A percentile compares a stretch with the other conserved stretches of the same genome.
Evolutionary conservation across 83 land plant genomes (phyloP).

Genomic region (Picea abies): DNA sequence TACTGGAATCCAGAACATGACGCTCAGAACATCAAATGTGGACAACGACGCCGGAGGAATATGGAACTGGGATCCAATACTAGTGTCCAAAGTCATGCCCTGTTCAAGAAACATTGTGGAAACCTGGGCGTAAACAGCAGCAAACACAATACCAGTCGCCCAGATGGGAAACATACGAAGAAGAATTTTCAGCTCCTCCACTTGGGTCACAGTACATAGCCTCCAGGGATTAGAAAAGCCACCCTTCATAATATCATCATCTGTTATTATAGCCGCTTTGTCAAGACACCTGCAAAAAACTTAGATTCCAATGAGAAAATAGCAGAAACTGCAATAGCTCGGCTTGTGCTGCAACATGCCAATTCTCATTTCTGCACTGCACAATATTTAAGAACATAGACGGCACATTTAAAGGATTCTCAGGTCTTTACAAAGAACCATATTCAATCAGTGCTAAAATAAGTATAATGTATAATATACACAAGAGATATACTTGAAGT

Average conservation of each 20-base stretch:
- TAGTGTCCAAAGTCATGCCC: constrained; percentile 63
- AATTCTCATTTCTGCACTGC: background rate
- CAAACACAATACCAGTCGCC: constrained; percentile 57
- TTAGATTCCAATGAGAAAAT: background rate
- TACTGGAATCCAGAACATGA: constrained; percentile 35
- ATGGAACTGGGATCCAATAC: constrained; percentile 28
- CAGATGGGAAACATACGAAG: constrained; percentile 60
- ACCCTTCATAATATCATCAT: constrained; percentile 38
- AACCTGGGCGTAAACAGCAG: constrained; percentile 37
- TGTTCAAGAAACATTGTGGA: constrained; percentile 66
- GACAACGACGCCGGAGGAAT: constrained; percentile 49
- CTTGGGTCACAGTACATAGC: constrained; percentile 78
- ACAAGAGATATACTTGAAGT: constrained; percentile 44
- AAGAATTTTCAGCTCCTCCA: constrained; percentile 76
- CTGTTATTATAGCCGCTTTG: constrained; percentile 61
- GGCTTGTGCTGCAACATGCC: background rate
- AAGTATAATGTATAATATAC: background rate
- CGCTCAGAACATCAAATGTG: constrained; percentile 32
- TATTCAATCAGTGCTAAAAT: background rate
- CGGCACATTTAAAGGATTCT: background rate
- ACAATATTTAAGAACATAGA: background rate
- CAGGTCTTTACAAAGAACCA: background rate
- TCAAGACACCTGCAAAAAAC: constrained; percentile 29
- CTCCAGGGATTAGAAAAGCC: constrained; percentile 58
- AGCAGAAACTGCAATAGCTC: background rate